These are phyloP conservation scores for Suillus fuscotomentosus DNA, from an alignment of 768 basidiomycete genomes.

Conservation along the genomic window DNA sequence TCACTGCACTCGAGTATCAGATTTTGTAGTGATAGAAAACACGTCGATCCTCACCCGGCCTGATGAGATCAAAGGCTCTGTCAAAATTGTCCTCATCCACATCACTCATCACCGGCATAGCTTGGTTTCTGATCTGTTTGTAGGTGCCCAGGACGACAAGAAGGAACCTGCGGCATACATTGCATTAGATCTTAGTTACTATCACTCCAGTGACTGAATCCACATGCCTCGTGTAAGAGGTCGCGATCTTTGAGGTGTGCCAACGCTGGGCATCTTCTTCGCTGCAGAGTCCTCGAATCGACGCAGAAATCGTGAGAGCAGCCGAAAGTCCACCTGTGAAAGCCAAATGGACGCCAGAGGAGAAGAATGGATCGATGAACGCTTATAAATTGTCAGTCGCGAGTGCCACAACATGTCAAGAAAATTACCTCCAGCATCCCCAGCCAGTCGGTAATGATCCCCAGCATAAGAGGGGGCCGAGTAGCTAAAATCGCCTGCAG, in stretches of 20 bases:
- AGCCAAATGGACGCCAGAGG: slow-evolving; percentile 59
- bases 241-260: slow-evolving; percentile 56
- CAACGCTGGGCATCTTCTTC: slow-evolving; percentile 48
- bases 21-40: too few species aligned
- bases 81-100: background rate
- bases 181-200: background rate
- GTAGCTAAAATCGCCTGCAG: too few species aligned
- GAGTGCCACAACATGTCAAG: too few species aligned
- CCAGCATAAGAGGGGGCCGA: too few species aligned
- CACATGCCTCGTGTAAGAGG: slow-evolving; percentile 55
- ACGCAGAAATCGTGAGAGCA: slow-evolving; percentile 54
- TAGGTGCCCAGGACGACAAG: slow-evolving; percentile 71
- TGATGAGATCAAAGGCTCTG: too few species aligned
- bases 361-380: slow-evolving; percentile 26
- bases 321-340: slow-evolving; percentile 62
- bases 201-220: background rate
- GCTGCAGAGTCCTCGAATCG: slow-evolving; percentile 20
- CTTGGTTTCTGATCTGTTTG: slow-evolving; percentile 35
- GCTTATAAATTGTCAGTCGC: too few species aligned
- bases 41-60: too few species aligned
- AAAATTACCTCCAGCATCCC: too few species aligned
- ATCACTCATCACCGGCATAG: background rate
- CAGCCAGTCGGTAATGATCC: too few species aligned
- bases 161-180: slow-evolving; percentile 40
- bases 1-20: too few species aligned